Evolutionary conservation across 805 yeast genomes (phyloP).

Genomic region (Saccharomycopsis sp.): DNA sequence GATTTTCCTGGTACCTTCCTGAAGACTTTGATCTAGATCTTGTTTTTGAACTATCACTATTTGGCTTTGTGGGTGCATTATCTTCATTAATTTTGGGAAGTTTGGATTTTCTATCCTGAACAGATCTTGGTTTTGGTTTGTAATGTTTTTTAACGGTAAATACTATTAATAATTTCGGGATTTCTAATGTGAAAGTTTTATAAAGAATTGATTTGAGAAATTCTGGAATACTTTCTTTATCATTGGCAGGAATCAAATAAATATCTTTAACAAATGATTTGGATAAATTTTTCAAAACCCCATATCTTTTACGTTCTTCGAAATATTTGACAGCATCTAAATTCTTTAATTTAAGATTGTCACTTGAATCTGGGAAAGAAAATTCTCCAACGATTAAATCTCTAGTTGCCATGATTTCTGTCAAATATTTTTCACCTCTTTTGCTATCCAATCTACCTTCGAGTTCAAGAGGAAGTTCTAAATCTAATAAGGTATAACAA

Average conservation of each 20-base stretch:
- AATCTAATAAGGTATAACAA: slow-evolving; percentile 22
- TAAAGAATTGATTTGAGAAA: too few relatives aligned
- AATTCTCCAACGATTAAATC: background rate
- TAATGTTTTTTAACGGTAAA: slow-evolving; percentile 9
- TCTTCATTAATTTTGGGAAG: too few relatives aligned
- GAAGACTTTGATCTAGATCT: background rate
- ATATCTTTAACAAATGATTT: slow-evolving; percentile 3
- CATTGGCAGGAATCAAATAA: slow-evolving; percentile 4
- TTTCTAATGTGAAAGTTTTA: too few relatives aligned
- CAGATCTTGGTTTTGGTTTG: background rate
- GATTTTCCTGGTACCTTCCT: too few relatives aligned
- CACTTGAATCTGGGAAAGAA: too few relatives aligned
- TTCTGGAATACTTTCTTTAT: too few relatives aligned
- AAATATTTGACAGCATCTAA: slow-evolving; percentile 5
- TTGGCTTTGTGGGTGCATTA: background rate
- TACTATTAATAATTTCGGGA: too few relatives aligned
- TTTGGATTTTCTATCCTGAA: too few relatives aligned
- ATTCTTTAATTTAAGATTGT: background rate
- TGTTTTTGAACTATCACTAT: background rate
- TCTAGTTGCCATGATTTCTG: background rate
- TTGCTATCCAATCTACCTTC: slow-evolving; percentile 52
- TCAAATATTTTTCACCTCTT: slow-evolving; percentile 48
- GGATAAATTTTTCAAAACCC: slow-evolving; percentile 1
- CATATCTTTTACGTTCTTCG: slow-evolving; percentile 1
- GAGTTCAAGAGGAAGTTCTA: slow-evolving; percentile 29